These are phyloP conservation scores for Auriscalpium orientale DNA, from an alignment of 768 basidiomycete species.

Conservation along the genomic window DNA sequence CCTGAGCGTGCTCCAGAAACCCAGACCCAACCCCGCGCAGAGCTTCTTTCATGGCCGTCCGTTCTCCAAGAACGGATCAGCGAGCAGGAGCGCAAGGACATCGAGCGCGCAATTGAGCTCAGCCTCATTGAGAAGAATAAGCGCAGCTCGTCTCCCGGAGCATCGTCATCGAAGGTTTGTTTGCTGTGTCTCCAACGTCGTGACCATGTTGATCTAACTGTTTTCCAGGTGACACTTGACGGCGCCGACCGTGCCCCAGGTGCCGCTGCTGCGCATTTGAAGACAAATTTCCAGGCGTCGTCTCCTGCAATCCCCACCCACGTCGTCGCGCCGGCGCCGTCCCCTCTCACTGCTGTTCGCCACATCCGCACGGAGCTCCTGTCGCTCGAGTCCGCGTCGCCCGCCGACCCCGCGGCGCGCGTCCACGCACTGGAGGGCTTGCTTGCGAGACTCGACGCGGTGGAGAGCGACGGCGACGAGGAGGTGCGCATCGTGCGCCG, in stretches of 20 bases:
- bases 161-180: background rate
- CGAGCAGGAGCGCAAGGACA: background rate
- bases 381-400: constrained; percentile 48
- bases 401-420: constrained; percentile 49
- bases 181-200: background rate
- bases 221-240: background rate
- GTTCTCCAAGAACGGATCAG: no score
- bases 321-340: background rate
- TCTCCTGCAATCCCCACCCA: background rate
- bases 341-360: constrained; percentile 8
- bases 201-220: background rate
- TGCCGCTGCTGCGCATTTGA: constrained; percentile 1
- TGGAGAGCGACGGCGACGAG: constrained; percentile 56
- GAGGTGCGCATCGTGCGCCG: constrained; percentile 45
- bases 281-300: constrained; percentile 6
- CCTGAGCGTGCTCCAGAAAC: no score
- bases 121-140: background rate
- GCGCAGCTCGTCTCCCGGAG: background rate
- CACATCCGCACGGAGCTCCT: constrained; percentile 13
- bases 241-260: constrained; percentile 9
- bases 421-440: constrained; percentile 55
- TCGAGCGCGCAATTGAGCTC: background rate
- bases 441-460: constrained; percentile 58
- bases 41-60: no score
- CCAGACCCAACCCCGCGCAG: no score